Conservation (phyloP, 2,329 filamentous ascomycete genomes). For the Raffaelea albimanens region DNA sequence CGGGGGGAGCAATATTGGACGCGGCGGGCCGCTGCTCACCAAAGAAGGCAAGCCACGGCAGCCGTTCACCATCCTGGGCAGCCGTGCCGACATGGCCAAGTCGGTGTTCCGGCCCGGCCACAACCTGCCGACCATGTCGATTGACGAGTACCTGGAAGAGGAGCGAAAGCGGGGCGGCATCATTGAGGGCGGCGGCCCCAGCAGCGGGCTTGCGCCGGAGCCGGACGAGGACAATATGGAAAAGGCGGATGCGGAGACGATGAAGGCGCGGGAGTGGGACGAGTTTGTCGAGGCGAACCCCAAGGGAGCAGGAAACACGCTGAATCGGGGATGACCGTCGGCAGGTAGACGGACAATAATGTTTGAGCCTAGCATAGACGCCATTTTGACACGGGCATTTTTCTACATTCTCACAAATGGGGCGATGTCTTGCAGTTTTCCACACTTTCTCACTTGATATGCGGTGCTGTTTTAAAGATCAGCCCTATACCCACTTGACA, state of each 20-base stretch:
- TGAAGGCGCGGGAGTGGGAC: constrained; percentile 93
- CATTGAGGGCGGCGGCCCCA: constrained; percentile 80
- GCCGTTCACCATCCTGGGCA: constrained; percentile 79
- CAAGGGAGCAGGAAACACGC: constrained; percentile 70
- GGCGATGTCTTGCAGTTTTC: too few species aligned
- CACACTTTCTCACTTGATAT: too few species aligned
- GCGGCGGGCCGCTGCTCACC: constrained; percentile 51
- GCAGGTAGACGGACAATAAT: too few species aligned
- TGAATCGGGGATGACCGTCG: constrained; percentile 58
- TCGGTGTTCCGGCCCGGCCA: constrained; percentile 87
- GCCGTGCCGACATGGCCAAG: constrained; percentile 62
- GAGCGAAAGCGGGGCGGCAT: constrained; percentile 77
- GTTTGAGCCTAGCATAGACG: too few species aligned
- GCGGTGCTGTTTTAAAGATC: too few species aligned
- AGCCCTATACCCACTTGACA: too few species aligned
- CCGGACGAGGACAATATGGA: constrained; percentile 85
- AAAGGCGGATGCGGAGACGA: constrained; percentile 79
- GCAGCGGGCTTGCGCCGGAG: constrained; percentile 57
- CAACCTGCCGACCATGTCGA: constrained; percentile 92
- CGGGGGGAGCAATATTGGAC: constrained; percentile 30
- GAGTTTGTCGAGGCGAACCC: constrained; percentile 88
- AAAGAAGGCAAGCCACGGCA: constrained; percentile 75
- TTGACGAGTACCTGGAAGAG: constrained; percentile 95
- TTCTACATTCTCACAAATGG: too few species aligned
- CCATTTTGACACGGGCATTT: too few species aligned